Evolutionary conservation across 441 rosid genomes (phyloP).

Genomic region (Francoa sonchifolia): DNA sequence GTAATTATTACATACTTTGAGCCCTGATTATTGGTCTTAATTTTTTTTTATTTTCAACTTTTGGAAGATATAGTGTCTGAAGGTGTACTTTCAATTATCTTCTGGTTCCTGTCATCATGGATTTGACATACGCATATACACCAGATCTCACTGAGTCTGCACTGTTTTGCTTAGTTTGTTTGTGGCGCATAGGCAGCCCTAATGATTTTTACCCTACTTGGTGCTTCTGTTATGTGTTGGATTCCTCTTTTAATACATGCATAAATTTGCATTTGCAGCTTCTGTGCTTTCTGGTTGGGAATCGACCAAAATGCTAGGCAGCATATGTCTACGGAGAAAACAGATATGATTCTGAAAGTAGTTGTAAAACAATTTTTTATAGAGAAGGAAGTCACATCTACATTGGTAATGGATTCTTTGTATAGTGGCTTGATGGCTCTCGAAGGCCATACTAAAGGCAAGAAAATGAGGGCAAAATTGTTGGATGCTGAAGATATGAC

Average conservation of each 20-base stretch:
- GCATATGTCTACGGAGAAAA: conserved; percentile 73
- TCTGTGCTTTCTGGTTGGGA: conserved; percentile 71
- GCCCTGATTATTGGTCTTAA: too few relatives aligned
- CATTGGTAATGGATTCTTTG: conserved; percentile 96
- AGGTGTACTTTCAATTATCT: too few relatives aligned
- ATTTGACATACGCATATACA: too few relatives aligned
- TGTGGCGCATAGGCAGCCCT: too few relatives aligned
- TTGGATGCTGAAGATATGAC: conserved; percentile 61
- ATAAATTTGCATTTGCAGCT: conserved; percentile 45
- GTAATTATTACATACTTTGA: too few relatives aligned
- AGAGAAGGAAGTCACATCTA: conserved; percentile 94
- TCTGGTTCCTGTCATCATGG: too few relatives aligned
- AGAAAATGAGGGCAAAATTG: conserved; percentile 46
- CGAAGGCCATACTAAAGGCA: conserved; percentile 62
- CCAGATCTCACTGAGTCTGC: too few relatives aligned
- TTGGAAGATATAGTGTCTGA: too few relatives aligned
- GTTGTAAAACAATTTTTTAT: conserved; percentile 79
- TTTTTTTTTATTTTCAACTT: neutral
- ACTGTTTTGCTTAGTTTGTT: too few relatives aligned
- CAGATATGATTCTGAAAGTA: conserved; percentile 65
- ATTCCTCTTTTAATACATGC: too few relatives aligned
- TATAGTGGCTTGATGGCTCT: conserved; percentile 86
- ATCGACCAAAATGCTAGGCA: conserved; percentile 61
- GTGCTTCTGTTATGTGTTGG: too few relatives aligned
- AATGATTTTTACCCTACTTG: too few relatives aligned